Conservation (phyloP, 768 basidiomycete genomes). For the Strobilomyces dryophilus region DNA sequence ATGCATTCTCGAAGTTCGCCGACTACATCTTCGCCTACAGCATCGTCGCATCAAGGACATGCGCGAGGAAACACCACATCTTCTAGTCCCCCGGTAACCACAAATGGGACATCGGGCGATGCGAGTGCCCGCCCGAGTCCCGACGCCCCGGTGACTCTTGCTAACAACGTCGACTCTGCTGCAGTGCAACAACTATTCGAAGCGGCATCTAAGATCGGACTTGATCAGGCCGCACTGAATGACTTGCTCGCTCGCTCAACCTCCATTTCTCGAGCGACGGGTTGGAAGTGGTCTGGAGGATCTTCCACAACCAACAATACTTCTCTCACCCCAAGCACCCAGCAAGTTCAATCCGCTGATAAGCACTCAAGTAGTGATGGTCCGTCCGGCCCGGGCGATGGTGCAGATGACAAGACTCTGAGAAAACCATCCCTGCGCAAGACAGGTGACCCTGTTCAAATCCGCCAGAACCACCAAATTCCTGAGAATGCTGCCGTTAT, state of each 20-base stretch:
- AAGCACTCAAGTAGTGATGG: constrained; percentile 27
- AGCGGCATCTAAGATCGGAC: constrained; percentile 69
- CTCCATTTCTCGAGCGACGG: constrained; percentile 52
- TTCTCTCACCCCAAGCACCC: constrained; percentile 23
- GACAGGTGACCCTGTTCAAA: constrained; percentile 22
- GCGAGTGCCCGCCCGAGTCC: constrained; percentile 18
- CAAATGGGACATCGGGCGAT: constrained; percentile 11
- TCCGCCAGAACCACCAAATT: constrained; percentile 29
- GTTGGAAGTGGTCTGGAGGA: constrained; percentile 35
- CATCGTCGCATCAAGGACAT: constrained; percentile 31
- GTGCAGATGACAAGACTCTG: constrained; percentile 22
- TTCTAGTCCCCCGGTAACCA: constrained; percentile 14
- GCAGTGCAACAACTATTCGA: constrained; percentile 72
- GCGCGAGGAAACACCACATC: constrained; percentile 30
- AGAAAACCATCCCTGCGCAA: constrained; percentile 27
- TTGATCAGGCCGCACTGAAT: constrained; percentile 67
- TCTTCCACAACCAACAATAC: constrained; percentile 8
- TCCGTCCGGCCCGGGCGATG: constrained; percentile 33
- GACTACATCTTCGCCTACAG: constrained; percentile 33
- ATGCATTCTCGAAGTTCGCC: constrained; percentile 29
- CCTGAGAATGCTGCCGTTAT: constrained; percentile 50
- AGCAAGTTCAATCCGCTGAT: constrained; percentile 17
- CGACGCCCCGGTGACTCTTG: constrained; percentile 22
- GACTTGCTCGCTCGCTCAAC: constrained; percentile 70
- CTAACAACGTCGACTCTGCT: constrained; percentile 37